These are phyloP conservation scores for Populus pruinosa DNA, from an alignment of 345 rosid genomes.

Conservation along the genomic window DNA sequence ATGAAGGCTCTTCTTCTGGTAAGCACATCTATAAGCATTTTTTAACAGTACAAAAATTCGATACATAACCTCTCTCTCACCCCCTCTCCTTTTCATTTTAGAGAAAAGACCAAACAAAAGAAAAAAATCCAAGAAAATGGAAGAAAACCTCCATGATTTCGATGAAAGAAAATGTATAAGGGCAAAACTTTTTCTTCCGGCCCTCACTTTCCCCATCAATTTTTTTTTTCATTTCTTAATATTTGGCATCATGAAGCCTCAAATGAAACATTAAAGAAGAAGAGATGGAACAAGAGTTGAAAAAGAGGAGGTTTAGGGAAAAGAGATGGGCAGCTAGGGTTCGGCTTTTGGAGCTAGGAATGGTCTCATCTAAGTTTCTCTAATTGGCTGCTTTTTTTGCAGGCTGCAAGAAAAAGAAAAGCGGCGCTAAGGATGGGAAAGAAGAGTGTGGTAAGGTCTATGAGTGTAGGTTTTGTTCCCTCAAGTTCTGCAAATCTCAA, in stretches of 20 bases:
- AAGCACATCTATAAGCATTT: neutral
- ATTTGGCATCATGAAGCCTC: neutral
- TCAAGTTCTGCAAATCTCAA: conserved; percentile 99
- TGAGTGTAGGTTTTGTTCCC: conserved; percentile 99
- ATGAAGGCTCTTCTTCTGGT: conserved; percentile 67
- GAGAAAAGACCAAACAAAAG: neutral
- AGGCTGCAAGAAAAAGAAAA: conserved; percentile 57
- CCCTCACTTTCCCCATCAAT: neutral
- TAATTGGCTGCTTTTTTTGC: conserved; percentile 33
- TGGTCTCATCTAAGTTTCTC: conserved; percentile 38
- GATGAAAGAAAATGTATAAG: neutral
- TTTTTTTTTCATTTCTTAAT: neutral
- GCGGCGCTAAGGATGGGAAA: conserved; percentile 69
- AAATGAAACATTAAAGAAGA: neutral
- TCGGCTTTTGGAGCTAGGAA: conserved; percentile 30
- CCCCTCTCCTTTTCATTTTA: neutral
- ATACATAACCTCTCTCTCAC: neutral
- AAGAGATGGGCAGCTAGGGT: conserved; percentile 31
- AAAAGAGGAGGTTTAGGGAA: neutral
- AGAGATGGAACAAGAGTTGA: neutral
- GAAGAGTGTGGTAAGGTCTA: conserved; percentile 88
- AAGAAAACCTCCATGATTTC: neutral
- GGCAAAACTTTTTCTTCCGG: neutral
- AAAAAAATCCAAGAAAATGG: neutral
- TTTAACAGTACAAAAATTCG: neutral